Evolutionary conservation across 2,329 filamentous ascomycete genomes (phyloP).

Genomic region (Aspergillus sp.): DNA sequence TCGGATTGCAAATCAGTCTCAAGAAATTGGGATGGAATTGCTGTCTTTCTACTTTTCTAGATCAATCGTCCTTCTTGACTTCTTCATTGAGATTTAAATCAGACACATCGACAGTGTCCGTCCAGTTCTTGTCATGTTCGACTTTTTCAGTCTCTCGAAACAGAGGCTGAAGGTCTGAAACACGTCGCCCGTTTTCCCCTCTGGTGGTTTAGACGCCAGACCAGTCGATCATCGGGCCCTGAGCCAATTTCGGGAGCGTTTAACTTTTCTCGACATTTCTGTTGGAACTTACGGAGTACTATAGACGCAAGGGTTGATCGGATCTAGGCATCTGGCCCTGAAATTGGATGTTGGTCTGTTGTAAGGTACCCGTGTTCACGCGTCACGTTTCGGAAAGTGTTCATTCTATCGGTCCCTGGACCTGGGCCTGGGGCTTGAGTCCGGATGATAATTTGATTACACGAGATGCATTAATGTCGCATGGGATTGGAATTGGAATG

Average conservation of each 20-base stretch:
- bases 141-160: neutral
- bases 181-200: neutral
- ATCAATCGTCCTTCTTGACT: neutral
- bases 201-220: neutral
- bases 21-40: too few relatives aligned
- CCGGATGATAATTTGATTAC: neutral
- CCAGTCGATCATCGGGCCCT: neutral
- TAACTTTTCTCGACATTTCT: neutral
- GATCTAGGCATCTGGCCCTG: neutral
- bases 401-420: neutral
- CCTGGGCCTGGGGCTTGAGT: too few relatives aligned
- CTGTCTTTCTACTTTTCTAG: neutral
- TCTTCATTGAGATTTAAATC: too few relatives aligned
- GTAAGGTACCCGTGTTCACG: neutral
- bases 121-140: neutral
- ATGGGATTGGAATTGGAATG: neutral
- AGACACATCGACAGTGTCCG: neutral
- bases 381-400: neutral
- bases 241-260: neutral
- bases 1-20: neutral
- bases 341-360: neutral
- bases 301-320: neutral
- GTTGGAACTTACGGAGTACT: neutral
- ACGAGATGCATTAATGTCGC: neutral
- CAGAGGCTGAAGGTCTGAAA: neutral